Evolutionary conservation across 2,329 filamentous ascomycete genomes (phyloP), one percentile per base, ranked within the genome.

Genomic region (Fusarium nanum): DNA sequence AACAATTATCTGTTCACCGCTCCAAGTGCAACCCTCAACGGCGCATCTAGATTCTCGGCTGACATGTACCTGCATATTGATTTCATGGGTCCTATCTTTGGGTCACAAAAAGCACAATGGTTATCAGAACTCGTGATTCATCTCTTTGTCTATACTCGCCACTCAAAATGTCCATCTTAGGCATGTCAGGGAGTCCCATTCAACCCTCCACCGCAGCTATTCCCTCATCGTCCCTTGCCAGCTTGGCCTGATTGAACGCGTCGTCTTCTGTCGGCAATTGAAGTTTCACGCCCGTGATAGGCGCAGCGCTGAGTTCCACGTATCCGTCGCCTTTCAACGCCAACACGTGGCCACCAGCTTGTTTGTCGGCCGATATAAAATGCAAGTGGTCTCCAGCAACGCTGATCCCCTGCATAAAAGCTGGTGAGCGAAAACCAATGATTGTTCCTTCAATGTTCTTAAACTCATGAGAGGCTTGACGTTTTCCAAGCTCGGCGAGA

Each of bases 361-460:
- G 27, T 37, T 55, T 55, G 1, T 57, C 34, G 0, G 20, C 45
- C 1, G 46, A 30, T 3, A 71, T 13, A 8, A 71, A 71, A 12
- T 71, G 69, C 1, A 71, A 20, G 13, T 71, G 69, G 12, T 67
- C 68, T 1, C 69, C 68, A 2, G 68, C 68, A 12, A 72, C 69
- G 2, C 68, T 72, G 25, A 71, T 48, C 0, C 68, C 68, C 27
- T 69, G 65, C 60, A 69, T 70, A 7, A 60, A 72, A 3, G 37
- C 23, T 0, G 69, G 69, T 1, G 68, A 71, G 2, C 64, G 44
- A 9, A 71, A 71, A 0, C 69, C 69, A 3, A 72, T 47, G 0
- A 72, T 41, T 0, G 56, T 72, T 2, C 68, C 69, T 5, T 16
- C 11, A 2, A 63, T 49, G 0, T 60, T 1, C 4, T 48, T 25